Percentiles rank a stretch among this genome's conserved stretches.
These are phyloP conservation scores for Sporisorium scitamineum DNA, from an alignment of 1,284 basidiomycete species.

Conservation along the genomic window DNA sequence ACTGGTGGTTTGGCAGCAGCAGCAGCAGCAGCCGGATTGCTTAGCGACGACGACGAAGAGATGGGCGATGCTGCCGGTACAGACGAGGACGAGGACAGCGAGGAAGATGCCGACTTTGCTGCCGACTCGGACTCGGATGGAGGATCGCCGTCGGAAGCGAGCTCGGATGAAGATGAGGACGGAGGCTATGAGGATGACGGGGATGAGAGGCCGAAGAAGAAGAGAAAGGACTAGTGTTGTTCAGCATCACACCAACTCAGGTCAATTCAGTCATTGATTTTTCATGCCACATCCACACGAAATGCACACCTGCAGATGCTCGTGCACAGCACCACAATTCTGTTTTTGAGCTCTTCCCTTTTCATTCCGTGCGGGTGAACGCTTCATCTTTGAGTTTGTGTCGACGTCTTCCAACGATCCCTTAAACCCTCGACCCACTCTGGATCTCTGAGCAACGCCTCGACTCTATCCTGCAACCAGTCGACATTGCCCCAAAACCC, in stretches of 20 bases:
- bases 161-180: conserved; percentile 72
- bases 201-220: conserved; percentile 57
- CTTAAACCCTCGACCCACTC: conserved; percentile 21
- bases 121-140: conserved; percentile 71
- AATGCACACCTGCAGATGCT: not conserved
- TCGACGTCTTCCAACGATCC: conserved; percentile 6
- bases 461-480: conserved; percentile 39
- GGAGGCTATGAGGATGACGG: conserved; percentile 44
- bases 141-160: conserved; percentile 70
- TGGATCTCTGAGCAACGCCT: conserved; percentile 28
- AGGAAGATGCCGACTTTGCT: conserved; percentile 86
- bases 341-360: not conserved
- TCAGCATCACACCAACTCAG: not conserved
- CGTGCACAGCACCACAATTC: not conserved
- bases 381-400: conserved; percentile 2
- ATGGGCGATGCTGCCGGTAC: conserved; percentile 73
- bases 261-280: conserved; percentile 1
- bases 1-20: conserved; percentile 69
- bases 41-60: conserved; percentile 78
- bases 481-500: conserved; percentile 54
- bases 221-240: conserved; percentile 45
- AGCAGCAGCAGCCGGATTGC: conserved; percentile 77
- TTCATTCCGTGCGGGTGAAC: not conserved
- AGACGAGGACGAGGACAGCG: conserved; percentile 67
- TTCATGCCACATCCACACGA: not conserved